Conservation (phyloP, 495 filamentous ascomycete species). For the Xylaria curta region DNA sequence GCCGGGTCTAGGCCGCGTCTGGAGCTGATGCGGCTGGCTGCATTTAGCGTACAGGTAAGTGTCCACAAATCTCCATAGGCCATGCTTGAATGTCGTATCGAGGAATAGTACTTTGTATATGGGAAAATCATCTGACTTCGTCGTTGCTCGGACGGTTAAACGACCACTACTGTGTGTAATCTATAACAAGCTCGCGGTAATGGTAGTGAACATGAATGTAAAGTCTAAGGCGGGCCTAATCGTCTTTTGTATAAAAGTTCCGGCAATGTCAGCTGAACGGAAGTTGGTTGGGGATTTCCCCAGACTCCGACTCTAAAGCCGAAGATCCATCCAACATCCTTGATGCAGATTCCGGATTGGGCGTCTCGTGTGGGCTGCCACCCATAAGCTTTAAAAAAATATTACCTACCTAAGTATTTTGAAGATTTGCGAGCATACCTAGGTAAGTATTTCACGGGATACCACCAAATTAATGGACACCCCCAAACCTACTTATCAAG, state of each 20-base stretch:
- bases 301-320: background rate
- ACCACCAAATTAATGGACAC: background rate
- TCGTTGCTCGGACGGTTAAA: background rate
- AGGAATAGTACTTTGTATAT: background rate
- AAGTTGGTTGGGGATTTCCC: slow-evolving; percentile 20
- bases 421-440: background rate
- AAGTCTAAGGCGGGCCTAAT: background rate
- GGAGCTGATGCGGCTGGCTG: background rate
- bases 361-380: background rate
- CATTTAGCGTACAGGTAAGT: background rate
- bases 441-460: background rate
- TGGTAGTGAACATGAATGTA: background rate
- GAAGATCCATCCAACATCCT: background rate
- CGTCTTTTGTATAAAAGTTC: background rate
- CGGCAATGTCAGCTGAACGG: background rate
- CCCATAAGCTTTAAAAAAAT: background rate
- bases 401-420: background rate
- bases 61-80: background rate
- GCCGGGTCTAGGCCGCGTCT: background rate
- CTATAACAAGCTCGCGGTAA: background rate
- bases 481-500: background rate
- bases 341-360: background rate
- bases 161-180: background rate
- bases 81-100: background rate
- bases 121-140: background rate